Evolutionary conservation across 495 filamentous ascomycete genomes (phyloP), one percentile per base, ranked within the genome.

Genomic region (Cercophora sp.): DNA sequence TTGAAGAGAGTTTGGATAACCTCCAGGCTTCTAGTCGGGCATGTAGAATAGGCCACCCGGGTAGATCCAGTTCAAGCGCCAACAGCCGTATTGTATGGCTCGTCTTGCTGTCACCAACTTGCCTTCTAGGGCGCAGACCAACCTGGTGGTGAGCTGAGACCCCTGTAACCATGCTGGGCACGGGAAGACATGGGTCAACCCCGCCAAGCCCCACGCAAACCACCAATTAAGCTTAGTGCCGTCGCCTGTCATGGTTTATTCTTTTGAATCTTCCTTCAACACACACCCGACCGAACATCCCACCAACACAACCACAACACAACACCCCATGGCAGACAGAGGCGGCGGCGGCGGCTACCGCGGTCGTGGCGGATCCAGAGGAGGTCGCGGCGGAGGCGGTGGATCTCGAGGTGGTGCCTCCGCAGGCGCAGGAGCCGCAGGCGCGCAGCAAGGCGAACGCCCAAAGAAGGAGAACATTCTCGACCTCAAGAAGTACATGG

Each of bases 401-500:
- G 68, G 75, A 49, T 71, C 78, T 68, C 79, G 76, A 66, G 72
- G 74, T 68, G 74, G 72, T 9, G 64, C 72, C 10, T 60, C 65
- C 25, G 63, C 56, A 68, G 67, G 9, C 62, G 68, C 32, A 57
- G 61, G 18, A 15, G 26, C 45, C 34, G 43, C 49, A 3, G 27
- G 70, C 56, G 68, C 63, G 4, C 63, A 66, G 35, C 59, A 67
- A 31, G 74, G 77, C 41, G 79, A 82, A 59, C 85, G 87, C 57
- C 89, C 91, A 53, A 96, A 96, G 80, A 96, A 96, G 74, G 92
- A 98, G 67, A 96, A 96, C 65, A 98, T 98, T 61, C 80, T 98
- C 18, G 93, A 98, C 58, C 73, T 98, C 55, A 82, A 76, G 65
- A 94, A 94, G 74, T 98, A 96, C 65, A 90, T 95, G 84, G 93